A percentile compares a stretch with the other conserved stretches of the same genome.
Evolutionary conservation across 768 basidiomycete genomes (phyloP).

Genomic region (Trametes cinnabarina): DNA sequence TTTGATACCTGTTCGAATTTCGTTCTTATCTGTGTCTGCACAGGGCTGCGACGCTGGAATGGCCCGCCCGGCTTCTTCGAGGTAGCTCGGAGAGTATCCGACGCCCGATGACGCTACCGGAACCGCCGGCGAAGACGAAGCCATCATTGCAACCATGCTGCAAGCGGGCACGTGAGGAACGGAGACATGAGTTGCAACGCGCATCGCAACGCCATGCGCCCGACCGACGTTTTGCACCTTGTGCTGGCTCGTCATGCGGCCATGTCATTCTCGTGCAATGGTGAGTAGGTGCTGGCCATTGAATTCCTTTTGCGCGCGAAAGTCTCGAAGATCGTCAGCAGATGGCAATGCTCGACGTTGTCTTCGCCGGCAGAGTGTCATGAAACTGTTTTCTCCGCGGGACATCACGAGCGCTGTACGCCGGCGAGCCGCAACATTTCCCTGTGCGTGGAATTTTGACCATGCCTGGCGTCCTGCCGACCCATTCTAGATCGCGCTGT

Average conservation of each 20-base stretch:
- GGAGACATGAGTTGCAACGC: background rate
- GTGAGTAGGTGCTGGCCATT: background rate
- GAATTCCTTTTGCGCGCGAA: background rate
- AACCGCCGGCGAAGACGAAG: background rate
- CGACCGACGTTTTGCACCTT: background rate
- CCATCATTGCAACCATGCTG: constrained; percentile 11
- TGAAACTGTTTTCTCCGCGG: constrained; percentile 9
- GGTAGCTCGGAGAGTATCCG: background rate
- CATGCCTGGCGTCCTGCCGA: background rate
- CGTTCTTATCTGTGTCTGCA: background rate
- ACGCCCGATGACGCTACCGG: background rate
- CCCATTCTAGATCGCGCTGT: no score
- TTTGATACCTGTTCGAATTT: background rate
- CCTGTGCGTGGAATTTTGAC: background rate
- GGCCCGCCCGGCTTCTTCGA: background rate
- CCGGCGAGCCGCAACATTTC: background rate
- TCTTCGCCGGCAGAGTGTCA: background rate
- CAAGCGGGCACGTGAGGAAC: background rate
- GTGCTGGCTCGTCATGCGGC: background rate
- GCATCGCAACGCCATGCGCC: constrained; percentile 2
- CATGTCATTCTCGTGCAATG: background rate
- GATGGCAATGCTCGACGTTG: constrained; percentile 2
- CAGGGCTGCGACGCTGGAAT: background rate
- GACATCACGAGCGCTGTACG: background rate
- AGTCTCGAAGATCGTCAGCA: constrained; percentile 4